Evolutionary conservation across 2,329 filamentous ascomycete genomes (phyloP), one percentile per base, ranked within the genome.

Genomic region (Nothopassalora personata): DNA sequence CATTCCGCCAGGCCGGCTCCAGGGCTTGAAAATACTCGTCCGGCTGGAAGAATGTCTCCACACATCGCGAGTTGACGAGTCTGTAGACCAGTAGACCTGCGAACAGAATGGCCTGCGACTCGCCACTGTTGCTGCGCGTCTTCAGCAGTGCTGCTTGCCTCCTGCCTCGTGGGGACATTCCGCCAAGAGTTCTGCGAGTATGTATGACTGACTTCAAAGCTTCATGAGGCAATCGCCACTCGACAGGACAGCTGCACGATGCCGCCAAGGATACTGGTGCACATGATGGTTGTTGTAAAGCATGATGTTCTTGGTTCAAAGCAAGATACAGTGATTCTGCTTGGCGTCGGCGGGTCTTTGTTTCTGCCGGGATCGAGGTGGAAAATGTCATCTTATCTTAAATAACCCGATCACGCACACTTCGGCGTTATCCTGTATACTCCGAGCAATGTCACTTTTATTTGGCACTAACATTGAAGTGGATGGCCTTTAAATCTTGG

Each of bases 1-100:
- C 89, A 57, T 94, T 81, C 68, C 86, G 80, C 92, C 93, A 97
- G 66, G 94, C 94, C 55, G 94, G 93, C 77, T 99, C 94, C 48
- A 97, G 83, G 1, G 91, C 89, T 72, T 99, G 94, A 71, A 94
- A 99, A 79, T 90, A 97, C 75, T 99, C 94, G 78, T 99, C 94
- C 30, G 94, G 94, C 75, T 99, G 94, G 77, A 99, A 99, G 74
- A 97, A 99, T 19, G 94, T 97, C 65, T 84, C 80, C 58, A 95
- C 80, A 62, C 81, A 85, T 67, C 94, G 80, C 33, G 91, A 86
- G 76, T 96, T 96, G 72, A 89, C 73, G 64, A 93, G 81, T 56
- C 94, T 90, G 63, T 96, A 83, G 45, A 84, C 79, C 65, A 97
- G 66, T 53, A 85, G 64, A 6, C 65, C 60, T 56, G 62, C 36